Evolutionary conservation across 106 monocot species (phyloP), one percentile per base, ranked within the genome.

Genomic region (Phalaenopsis equestris): DNA sequence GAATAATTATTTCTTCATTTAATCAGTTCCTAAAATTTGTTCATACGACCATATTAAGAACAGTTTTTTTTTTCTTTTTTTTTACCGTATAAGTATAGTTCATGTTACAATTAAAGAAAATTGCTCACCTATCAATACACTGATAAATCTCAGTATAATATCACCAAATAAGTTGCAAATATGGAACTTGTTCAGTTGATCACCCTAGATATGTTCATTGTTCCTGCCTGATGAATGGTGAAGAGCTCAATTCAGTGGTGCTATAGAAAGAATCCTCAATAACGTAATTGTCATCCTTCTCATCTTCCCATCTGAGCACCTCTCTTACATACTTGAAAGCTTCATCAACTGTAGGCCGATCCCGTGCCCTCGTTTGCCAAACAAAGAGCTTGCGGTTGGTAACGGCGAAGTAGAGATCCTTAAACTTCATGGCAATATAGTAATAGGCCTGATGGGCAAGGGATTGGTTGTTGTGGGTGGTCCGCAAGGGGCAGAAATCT

Each of bases 301-400:
- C 94, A 6, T 90, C 90, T 0, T 92, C 90, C 96, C 96, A 97
- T 55, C 79, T 87, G 49, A 97, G 87, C 72, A 97, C 94, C 84
- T 97, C 94, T 16, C 92, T 84, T 30, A 90, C 87, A 81, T 94
- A 97, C 85, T 88, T 94, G 90, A 97, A 97, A 43, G 82, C 90
- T 19, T 90, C 92, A 24, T 97, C 92, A 1, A 97, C 89, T 0
- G 86, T 90, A 9, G 84, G 84, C 4, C 92, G 84, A 2, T 97
- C 92, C 8, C 90, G 81, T 4, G 94, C 96, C 8, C 84, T 83
- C 1, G 91, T 76, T 83, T 97, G 90, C 86, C 86, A 92, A 68
- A 94, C 96, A 41, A 97, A 97, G 24, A 97, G 82, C 85, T 94
- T 92, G 42, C 82, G 86, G 17, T 78, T 76, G 1, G 96, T 92